Evolutionary conservation across 1,139 yeast genomes (phyloP).

Genomic region (Geotrichum aggregatum): DNA sequence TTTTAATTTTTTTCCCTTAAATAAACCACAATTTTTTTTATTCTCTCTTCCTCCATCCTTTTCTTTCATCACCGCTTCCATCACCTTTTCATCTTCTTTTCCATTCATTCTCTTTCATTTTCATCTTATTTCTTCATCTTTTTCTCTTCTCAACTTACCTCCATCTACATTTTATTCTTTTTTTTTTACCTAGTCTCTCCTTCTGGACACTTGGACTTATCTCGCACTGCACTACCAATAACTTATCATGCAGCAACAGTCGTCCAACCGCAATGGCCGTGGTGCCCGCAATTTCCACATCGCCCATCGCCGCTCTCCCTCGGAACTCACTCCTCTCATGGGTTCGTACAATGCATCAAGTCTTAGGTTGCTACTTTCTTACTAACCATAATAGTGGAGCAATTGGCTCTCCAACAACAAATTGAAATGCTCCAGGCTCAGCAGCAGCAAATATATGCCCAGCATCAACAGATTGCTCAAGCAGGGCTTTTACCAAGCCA

Average conservation of each 20-base stretch:
- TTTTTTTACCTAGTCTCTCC: conserved; percentile 3
- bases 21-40: conserved; percentile 1
- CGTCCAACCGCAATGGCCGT: conserved; percentile 20
- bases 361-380: neutral
- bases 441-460: conserved; percentile 75
- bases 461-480: conserved; percentile 52
- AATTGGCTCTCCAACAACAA: conserved; percentile 87
- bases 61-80: neutral
- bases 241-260: conserved; percentile 17
- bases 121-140: neutral
- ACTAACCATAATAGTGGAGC: conserved; percentile 52
- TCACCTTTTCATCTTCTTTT: conserved; percentile 3
- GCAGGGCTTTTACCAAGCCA: conserved; percentile 30
- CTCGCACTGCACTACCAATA: neutral
- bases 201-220: conserved; percentile 1
- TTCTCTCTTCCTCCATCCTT: neutral
- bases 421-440: conserved; percentile 87
- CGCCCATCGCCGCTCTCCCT: conserved; percentile 91
- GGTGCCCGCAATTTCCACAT: conserved; percentile 54
- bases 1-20: neutral
- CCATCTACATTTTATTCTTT: neutral
- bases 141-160: neutral
- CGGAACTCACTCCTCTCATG: conserved; percentile 92
- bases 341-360: conserved; percentile 40
- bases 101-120: conserved; percentile 5